Base-by-base conservation (phyloP, 163 green algal genomes). In the Volvox carteri region DNA sequence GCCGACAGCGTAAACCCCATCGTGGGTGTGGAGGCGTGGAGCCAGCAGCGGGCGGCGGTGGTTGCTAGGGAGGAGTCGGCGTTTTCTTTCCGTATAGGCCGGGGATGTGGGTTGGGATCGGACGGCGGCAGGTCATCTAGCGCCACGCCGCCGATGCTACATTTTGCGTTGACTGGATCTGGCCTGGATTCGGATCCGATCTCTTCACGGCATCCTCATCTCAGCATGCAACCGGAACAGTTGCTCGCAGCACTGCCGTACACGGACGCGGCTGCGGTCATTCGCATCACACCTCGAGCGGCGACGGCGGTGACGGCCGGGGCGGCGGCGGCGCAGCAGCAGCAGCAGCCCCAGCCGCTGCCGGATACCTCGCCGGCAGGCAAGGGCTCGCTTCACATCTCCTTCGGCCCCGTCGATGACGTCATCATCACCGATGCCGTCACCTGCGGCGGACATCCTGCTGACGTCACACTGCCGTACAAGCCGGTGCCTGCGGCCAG, bases 241-340 rank as follows among this genome's bases (percentile, higher is more conserved):
- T 12, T 79, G 46, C 65, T 87, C 0, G 25, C 33, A 5, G 33
- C 41, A 25, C 54, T 73, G 65, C 65, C 81, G 4, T 54, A 46
- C 8, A 28, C 19, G 7, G 81, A 87, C 65, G 81, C 60, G 23
- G 33, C 81, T 0, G 81, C 81, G 3, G 46, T 87, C 18, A 44
- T 87, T 14, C 48, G 50, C 65, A 79, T 87, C 30, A 56, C 65
- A 25, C 81, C 65, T 12, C 81, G 81, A 2, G 28, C 44, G 9
- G 44, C 73, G 28, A 11, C 73, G 28, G 23, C 73, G 9, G 73
- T 6, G 41, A 39, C 37, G 70, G 37, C 4, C n/a, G 33, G 33
- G 39, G 41, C 70, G 28, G 70, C 70, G 18, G 39, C 70, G 2
- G 9, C 60, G 11, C 60, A 28, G 60, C 58, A 11, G 58, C 11